Base-by-base conservation (phyloP, 2,329 filamentous ascomycete species). In the Cordyceps tenuipes region DNA sequence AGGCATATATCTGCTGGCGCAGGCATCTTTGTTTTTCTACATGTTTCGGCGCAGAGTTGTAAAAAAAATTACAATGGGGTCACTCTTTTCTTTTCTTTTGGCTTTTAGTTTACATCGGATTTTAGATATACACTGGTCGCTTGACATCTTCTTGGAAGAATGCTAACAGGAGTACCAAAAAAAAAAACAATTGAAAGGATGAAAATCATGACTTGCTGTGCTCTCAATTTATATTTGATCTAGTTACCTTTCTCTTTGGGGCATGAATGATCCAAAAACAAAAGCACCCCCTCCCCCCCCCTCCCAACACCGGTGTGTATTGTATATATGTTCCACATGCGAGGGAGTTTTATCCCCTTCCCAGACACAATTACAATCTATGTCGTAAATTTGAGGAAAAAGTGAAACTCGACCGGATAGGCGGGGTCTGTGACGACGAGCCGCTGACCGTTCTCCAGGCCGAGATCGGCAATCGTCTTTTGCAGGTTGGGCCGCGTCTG, bases 351-450 rank as follows among this genome's bases (percentile, higher is more conserved):
- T 21, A 10, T 50, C 3, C 50, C 10, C 5, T 10, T 13, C 34
- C 34, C 34, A 31, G 49, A 7, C n/a, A 29, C 19, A 12, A 46
- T n/a, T 19, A 8, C 43, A 23, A 15, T 34, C 47, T 61, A 61
- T 29, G 53, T 39, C 63, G 75, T 76, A 65, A 83, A 83, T 59
- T 73, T 75, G 46, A 85, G 70, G 65, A 75, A 76, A 65, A 82
- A 85, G 63, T 77, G 78, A 67, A 85, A 85, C 69, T 89, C 83
- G 29, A 90, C 86, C 39, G 86, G 84, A 70, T 95, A 94, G 1
- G 91, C 90, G n/a, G 90, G 89, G 72, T 97, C 93, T 17, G 90
- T 92, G 51, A 99, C 88, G n/a, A 86, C 90, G 52, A 99, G 82
- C 73, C 97, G 91, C 70, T 97, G 89, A 13, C 91, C 91, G 66